Evolutionary conservation across 2,329 filamentous ascomycete species (phyloP).

Genomic region (Fusarium hostae): DNA sequence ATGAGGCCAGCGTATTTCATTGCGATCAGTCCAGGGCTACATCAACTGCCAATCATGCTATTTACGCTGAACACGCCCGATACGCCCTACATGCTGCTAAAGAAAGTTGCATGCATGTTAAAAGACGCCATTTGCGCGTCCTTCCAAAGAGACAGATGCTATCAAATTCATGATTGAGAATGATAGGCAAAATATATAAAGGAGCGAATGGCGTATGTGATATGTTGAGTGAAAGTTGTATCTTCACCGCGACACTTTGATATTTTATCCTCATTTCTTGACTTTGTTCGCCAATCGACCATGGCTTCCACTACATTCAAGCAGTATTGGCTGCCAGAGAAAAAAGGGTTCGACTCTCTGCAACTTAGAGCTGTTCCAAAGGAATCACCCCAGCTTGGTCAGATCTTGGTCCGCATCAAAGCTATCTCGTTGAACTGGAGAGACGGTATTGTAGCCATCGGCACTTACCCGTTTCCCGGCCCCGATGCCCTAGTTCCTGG

Average conservation of each 20-base stretch:
- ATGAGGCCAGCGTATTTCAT: too few relatives aligned
- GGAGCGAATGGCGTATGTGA: not conserved
- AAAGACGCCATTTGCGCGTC: not conserved
- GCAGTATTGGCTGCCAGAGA: not conserved
- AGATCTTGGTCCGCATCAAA: not conserved
- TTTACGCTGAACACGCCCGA: not conserved
- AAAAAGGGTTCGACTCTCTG: not conserved
- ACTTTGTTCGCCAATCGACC: not conserved
- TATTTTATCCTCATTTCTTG: not conserved
- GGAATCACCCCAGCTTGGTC: not conserved
- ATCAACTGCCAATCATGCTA: not conserved
- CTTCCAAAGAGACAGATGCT: not conserved
- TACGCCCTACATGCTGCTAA: not conserved
- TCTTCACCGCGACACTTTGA: not conserved
- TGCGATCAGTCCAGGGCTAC: too few relatives aligned
- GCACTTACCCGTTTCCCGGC: not conserved
- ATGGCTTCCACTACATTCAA: not conserved
- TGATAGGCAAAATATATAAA: not conserved
- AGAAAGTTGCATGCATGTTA: not conserved
- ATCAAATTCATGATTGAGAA: not conserved
- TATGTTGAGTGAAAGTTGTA: too few relatives aligned
- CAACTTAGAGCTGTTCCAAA: not conserved
- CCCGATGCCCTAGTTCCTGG: not conserved
- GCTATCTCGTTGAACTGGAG: not conserved
- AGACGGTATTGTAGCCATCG: not conserved